Conservation (phyloP, 2,329 filamentous ascomycete genomes). For the Beauveria sp. region DNA sequence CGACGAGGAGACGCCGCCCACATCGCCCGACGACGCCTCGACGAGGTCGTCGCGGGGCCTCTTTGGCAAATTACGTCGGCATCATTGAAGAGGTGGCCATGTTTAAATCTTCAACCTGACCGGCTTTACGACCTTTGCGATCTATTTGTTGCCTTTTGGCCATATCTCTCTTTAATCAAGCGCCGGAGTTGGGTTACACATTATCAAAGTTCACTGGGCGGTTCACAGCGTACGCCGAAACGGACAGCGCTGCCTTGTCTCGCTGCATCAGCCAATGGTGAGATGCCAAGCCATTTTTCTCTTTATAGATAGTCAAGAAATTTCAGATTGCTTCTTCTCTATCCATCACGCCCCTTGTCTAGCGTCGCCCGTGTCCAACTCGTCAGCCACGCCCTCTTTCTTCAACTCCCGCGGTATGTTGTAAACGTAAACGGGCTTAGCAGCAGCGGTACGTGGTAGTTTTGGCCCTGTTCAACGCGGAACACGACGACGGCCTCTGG, state of each 20-base stretch:
- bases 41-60: conserved; percentile 19
- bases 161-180: not conserved
- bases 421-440: conserved; percentile 74
- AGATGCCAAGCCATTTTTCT: not conserved
- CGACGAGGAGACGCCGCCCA: conserved; percentile 27
- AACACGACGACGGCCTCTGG: conserved; percentile 51
- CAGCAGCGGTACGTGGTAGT: conserved; percentile 74
- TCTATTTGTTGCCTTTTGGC: not conserved
- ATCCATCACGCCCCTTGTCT: too few relatives aligned
- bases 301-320: not conserved
- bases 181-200: conserved; percentile 5
- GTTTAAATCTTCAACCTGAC: not conserved
- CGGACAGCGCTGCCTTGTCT: not conserved
- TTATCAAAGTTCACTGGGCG: not conserved
- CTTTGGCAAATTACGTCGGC: conserved; percentile 15
- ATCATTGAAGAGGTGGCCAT: not conserved
- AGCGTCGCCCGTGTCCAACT: not conserved
- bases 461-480: conserved; percentile 48
- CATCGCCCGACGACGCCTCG: conserved; percentile 26
- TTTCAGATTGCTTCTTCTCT: not conserved
- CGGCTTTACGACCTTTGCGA: not conserved
- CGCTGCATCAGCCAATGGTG: not conserved
- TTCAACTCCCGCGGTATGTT: conserved; percentile 69
- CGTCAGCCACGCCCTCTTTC: not conserved
- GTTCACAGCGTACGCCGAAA: conserved; percentile 6